Percentiles rank a stretch among this genome's conserved stretches.
These are phyloP conservation scores for Capronia americana DNA, from an alignment of 2,329 filamentous ascomycete genomes.

Conservation along the genomic window DNA sequence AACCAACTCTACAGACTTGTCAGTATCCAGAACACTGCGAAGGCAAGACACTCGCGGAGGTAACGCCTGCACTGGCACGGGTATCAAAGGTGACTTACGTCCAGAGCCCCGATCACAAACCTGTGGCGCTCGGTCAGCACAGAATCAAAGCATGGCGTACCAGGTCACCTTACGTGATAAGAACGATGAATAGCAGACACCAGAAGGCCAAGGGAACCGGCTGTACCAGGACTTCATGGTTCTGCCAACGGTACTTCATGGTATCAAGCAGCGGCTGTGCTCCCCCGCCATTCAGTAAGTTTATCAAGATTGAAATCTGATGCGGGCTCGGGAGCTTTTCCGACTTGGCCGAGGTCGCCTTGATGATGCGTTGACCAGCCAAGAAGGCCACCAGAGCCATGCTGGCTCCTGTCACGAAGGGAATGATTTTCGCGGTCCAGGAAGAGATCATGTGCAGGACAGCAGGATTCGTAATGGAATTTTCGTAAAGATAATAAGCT, in stretches of 20 bases:
- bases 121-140: conserved; percentile 13
- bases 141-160: background rate
- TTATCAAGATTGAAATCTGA: conserved; percentile 29
- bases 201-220: conserved; percentile 30
- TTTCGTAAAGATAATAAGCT: conserved; percentile 32
- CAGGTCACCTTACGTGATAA: conserved; percentile 22
- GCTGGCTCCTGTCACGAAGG: conserved; percentile 30
- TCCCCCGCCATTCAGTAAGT: conserved; percentile 24
- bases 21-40: background rate
- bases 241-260: conserved; percentile 23
- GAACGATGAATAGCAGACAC: conserved; percentile 21
- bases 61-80: background rate
- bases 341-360: conserved; percentile 25
- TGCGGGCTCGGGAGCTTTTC: conserved; percentile 25
- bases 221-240: conserved; percentile 20
- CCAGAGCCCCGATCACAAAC: conserved; percentile 22
- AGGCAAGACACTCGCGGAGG: background rate
- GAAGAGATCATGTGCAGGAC: conserved; percentile 33
- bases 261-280: conserved; percentile 21
- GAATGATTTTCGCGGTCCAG: conserved; percentile 33
- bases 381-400: conserved; percentile 36
- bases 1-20: conserved; percentile 15
- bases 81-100: background rate
- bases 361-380: conserved; percentile 32
- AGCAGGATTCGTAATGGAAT: conserved; percentile 27